phyloP scores from a whole-genome alignment of 768 basidiomycete species.

The Gloeopeniophorella convolvens region DNA sequence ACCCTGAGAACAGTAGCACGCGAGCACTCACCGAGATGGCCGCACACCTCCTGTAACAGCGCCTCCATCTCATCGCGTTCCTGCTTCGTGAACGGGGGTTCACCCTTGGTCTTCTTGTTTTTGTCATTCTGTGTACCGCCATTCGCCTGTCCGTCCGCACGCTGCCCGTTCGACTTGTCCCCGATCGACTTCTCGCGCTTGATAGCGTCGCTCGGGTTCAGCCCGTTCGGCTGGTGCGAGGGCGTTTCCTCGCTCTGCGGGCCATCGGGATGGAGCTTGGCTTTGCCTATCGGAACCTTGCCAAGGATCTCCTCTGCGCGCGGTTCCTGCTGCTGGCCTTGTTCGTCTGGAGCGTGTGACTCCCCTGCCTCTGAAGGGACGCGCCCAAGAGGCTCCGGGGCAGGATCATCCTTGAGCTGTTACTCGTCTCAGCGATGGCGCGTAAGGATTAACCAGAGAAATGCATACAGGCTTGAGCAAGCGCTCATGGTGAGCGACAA shows the following conservation, averaged over 20 bases:
- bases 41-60: constrained; percentile 65
- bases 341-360: constrained; percentile 27
- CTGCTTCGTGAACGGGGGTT: constrained; percentile 69
- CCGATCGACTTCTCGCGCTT: neutral
- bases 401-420: constrained; percentile 38
- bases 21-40: constrained; percentile 68
- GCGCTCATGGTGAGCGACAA: constrained; percentile 67
- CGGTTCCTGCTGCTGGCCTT: constrained; percentile 18
- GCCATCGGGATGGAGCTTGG: neutral
- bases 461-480: constrained; percentile 55
- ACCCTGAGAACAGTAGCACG: neutral
- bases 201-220: neutral
- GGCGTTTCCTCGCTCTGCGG: neutral
- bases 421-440: neutral
- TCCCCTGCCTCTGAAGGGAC: constrained; percentile 55
- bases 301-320: constrained; percentile 18
- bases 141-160: neutral
- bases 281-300: neutral
- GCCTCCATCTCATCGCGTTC: constrained; percentile 90
- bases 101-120: constrained; percentile 36
- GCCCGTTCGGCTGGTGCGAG: neutral
- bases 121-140: constrained; percentile 29
- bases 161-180: neutral
- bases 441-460: constrained; percentile 1
- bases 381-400: constrained; percentile 43